Evolutionary conservation across 768 basidiomycete genomes (phyloP).

Genomic region (Ramaria rubella): DNA sequence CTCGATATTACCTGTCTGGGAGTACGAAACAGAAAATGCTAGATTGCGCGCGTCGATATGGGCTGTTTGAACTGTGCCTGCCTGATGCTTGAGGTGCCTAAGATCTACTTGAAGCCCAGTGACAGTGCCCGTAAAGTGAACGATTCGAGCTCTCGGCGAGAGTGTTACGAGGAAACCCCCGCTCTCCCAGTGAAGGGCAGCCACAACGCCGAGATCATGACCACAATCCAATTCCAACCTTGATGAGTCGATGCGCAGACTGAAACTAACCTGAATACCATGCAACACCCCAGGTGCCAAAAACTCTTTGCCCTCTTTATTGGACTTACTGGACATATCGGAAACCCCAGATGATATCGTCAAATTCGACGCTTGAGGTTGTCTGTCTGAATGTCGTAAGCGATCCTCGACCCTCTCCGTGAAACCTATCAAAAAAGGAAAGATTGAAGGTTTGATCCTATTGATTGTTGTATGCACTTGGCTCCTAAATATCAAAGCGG

Average conservation of each 20-base stretch:
- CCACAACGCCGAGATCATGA: constrained; percentile 89
- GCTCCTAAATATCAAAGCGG: constrained; percentile 71
- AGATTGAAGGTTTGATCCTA: constrained; percentile 67
- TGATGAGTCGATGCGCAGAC: constrained; percentile 87
- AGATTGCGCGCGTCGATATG: constrained; percentile 78
- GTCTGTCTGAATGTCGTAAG: constrained; percentile 46
- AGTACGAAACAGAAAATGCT: constrained; percentile 65
- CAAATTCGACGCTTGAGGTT: background rate
- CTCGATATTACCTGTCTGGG: constrained; percentile 38
- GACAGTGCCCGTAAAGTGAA: constrained; percentile 72
- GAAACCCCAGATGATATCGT: background rate
- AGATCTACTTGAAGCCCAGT: constrained; percentile 76
- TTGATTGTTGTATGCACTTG: constrained; percentile 90
- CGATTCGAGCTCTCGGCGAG: constrained; percentile 62
- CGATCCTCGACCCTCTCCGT: constrained; percentile 63
- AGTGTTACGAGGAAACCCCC: constrained; percentile 84
- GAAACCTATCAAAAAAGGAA: constrained; percentile 81
- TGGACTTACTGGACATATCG: background rate
- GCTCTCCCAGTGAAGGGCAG: constrained; percentile 86
- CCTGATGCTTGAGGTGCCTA: constrained; percentile 41
- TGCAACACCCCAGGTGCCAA: constrained; percentile 26
- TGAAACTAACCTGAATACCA: constrained; percentile 70
- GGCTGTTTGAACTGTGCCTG: constrained; percentile 71
- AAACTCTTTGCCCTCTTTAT: background rate
- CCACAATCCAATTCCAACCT: constrained; percentile 80